These are phyloP conservation scores for Aspergillus sp. DNA, from an alignment of 2,329 filamentous ascomycete genomes.

Conservation along the genomic window DNA sequence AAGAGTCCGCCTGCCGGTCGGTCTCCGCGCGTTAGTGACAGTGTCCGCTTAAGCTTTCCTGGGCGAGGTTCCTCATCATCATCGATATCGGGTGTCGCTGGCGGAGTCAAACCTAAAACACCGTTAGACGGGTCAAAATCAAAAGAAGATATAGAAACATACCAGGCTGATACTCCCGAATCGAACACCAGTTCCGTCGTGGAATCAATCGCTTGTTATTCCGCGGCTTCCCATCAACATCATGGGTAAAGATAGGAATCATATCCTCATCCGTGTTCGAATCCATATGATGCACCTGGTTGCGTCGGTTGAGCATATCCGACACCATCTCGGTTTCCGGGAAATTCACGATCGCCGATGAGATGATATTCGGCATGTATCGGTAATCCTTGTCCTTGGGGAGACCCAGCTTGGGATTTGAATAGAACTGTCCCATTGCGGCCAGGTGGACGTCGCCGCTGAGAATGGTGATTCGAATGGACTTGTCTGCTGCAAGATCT, in stretches of 20 bases:
- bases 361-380: conserved; percentile 95
- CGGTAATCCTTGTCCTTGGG: conserved; percentile 86
- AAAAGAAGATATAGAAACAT: conserved; percentile 17
- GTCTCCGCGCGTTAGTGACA: conserved; percentile 55
- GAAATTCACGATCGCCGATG: conserved; percentile 87
- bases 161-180: conserved; percentile 75
- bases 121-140: not conserved
- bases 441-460: conserved; percentile 91
- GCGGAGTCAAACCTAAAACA: conserved; percentile 58
- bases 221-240: conserved; percentile 78
- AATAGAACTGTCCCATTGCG: conserved; percentile 91
- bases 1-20: conserved; percentile 39
- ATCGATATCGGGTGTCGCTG: conserved; percentile 53
- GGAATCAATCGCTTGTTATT: conserved; percentile 89
- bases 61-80: conserved; percentile 28
- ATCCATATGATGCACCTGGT: conserved; percentile 64
- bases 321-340: conserved; percentile 83
- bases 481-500: conserved; percentile 87
- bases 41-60: conserved; percentile 47
- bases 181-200: conserved; percentile 92
- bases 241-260: conserved; percentile 85
- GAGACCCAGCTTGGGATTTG: conserved; percentile 73
- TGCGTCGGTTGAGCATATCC: conserved; percentile 87
- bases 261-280: conserved; percentile 83
- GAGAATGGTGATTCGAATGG: conserved; percentile 81